Evolutionary conservation across 2,329 filamentous ascomycete genomes (phyloP).

Genomic region (Colletotrichum filicis): DNA sequence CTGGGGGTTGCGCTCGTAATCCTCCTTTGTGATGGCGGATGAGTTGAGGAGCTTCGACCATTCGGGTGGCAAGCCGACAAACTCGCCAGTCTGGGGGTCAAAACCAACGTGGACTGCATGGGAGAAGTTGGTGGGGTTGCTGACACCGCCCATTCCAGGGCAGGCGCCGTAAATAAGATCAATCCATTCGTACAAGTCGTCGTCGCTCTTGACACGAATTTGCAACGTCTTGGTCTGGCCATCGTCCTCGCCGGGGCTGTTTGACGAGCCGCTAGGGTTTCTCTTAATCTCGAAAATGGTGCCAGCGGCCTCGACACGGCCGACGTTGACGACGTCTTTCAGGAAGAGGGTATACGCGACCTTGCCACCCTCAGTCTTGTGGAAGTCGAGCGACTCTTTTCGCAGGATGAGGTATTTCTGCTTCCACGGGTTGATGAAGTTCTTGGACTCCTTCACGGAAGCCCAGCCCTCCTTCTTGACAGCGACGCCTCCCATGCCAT

Average conservation of each 20-base stretch:
- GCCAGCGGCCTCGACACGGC: constrained; percentile 88
- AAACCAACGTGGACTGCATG: constrained; percentile 98
- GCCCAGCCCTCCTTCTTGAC: constrained; percentile 86
- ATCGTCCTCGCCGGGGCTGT: constrained; percentile 81
- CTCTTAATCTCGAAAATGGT: constrained; percentile 96
- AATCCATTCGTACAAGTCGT: constrained; percentile 98
- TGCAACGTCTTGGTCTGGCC: constrained; percentile 85
- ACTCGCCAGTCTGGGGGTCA: constrained; percentile 93
- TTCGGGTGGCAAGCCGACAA: constrained; percentile 92
- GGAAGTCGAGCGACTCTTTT: constrained; percentile 93
- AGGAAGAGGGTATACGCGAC: constrained; percentile 86
- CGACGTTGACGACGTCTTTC: constrained; percentile 89
- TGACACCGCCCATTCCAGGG: constrained; percentile 97
- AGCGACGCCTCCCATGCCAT: constrained; percentile 74
- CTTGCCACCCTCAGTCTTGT: constrained; percentile 91
- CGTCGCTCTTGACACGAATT: constrained; percentile 93
- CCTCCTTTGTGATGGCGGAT: constrained; percentile 97
- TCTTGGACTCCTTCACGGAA: constrained; percentile 89
- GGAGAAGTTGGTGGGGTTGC: constrained; percentile 97
- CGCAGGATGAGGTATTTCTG: constrained; percentile 92
- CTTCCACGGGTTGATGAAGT: constrained; percentile 87
- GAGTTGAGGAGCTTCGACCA: constrained; percentile 98
- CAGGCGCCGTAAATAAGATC: constrained; percentile 97
- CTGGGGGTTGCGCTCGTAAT: constrained; percentile 96
- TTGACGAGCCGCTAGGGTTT: constrained; percentile 73